Evolutionary conservation across 176 grass and related monocot species (phyloP), one percentile per base, ranked within the genome.

Genomic region (Avena eriantha): DNA sequence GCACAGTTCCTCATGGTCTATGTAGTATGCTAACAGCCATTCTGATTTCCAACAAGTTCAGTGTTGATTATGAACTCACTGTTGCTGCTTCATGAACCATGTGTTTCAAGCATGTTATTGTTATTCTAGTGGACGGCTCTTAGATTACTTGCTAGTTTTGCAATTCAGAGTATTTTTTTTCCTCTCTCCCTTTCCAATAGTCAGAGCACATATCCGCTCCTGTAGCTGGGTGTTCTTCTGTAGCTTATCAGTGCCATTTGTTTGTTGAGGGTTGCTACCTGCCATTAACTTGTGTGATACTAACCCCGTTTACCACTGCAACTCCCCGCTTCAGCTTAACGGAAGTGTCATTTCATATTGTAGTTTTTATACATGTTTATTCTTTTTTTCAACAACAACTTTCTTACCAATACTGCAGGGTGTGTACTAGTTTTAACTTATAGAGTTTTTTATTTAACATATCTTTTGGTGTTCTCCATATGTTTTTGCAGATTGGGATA

Each of bases 401-500:
- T n/a, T 61, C 16, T 16, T 63, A 70, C 18, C 17, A 80, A 10
- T 23, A 76, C 24, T 86, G 11, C 4, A 80, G 15, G 51, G 47
- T 53, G 23, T 11, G 10, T 85, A 48, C 10, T 68, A 35, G 35
- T 69, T 59, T 48, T 81, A 21, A 15, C 15, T 69, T 48, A 14
- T 77, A 51, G 10, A 9, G 7, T 11, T 9, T 26, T 15, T 16
- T 47, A 10, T 76, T 73, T 82, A 77, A 77, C 69, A 16, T 23
- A 16, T 66, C 0, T 18, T 75, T 72, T 55, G 31, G 11, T 8
- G 21, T 21, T 67, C 73, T 51, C 1, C 58, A 19, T 85, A 17
- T 89, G 36, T 72, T 98, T 89, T 58, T 77, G 49, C 90, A 98
- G 96, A 93, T 98, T 85, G 92, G 88, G 80, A 93, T 98, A 91